A percentile compares a stretch with the other conserved stretches of the same genome.
Conservation (phyloP, 192 early-diverging fungal genomes). For the Diversispora epigaea region DNA sequence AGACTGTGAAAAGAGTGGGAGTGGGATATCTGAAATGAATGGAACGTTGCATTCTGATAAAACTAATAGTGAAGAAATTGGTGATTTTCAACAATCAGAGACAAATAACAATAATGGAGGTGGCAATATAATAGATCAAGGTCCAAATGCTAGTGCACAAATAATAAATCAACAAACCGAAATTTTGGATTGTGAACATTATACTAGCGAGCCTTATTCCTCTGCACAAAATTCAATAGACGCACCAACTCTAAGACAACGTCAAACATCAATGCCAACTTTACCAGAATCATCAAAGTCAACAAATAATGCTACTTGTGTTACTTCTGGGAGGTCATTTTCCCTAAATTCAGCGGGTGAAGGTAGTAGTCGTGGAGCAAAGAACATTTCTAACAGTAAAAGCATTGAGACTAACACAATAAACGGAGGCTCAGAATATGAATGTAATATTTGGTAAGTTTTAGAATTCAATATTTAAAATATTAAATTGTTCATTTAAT, state of each 20-base stretch:
- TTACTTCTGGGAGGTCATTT: neutral
- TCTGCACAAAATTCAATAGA: neutral
- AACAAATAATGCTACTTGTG: neutral
- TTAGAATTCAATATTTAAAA: too few relatives aligned
- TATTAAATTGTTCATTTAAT: too few relatives aligned
- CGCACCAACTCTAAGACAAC: neutral
- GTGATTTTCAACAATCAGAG: neutral
- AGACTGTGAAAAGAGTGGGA: conserved; percentile 8
- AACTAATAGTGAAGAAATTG: neutral
- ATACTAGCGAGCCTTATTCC: neutral
- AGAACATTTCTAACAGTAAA: neutral
- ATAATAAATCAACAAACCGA: neutral
- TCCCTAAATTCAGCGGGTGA: neutral
- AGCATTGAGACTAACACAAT: neutral
- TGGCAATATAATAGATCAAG: neutral
- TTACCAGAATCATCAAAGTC: neutral
- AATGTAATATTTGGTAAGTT: conserved; percentile 32
- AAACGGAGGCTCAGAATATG: conserved; percentile 20
- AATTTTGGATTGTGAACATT: neutral
- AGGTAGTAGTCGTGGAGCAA: conserved; percentile 10
- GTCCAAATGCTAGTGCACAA: neutral
- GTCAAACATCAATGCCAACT: neutral
- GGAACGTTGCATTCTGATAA: neutral
- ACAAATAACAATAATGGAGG: neutral
- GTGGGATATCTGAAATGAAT: conserved; percentile 13